These are phyloP conservation scores for Penicillium paxilli DNA, from an alignment of 495 filamentous ascomycete genomes.

Conservation along the genomic window DNA sequence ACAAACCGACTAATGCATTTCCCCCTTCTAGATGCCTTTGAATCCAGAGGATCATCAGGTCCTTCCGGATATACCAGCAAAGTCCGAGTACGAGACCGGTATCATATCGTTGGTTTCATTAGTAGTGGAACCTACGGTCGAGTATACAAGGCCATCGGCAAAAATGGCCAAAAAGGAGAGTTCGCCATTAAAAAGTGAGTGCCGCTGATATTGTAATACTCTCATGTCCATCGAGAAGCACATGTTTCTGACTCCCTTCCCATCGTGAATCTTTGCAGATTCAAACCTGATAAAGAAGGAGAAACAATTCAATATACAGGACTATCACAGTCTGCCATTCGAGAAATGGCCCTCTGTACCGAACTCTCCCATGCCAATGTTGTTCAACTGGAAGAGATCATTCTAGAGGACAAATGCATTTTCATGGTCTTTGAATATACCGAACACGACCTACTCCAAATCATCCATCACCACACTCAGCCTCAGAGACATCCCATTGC, in stretches of 20 bases:
- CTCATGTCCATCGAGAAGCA: too few species aligned
- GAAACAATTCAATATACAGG: conserved; percentile 93
- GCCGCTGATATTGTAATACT: too few species aligned
- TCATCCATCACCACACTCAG: conserved; percentile 96
- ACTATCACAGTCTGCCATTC: conserved; percentile 94
- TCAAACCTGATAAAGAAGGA: conserved; percentile 99
- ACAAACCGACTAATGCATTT: conserved; percentile 10
- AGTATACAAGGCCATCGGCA: conserved; percentile 91
- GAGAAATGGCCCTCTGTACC: conserved; percentile 98
- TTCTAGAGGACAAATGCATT: conserved; percentile 97
- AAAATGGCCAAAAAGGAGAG: conserved; percentile 71
- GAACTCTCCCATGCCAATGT: conserved; percentile 89
- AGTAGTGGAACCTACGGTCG: conserved; percentile 98
- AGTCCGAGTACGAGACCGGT: conserved; percentile 84
- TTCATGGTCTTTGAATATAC: conserved; percentile 99
- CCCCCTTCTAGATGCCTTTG: conserved; percentile 30
- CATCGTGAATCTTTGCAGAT: conserved; percentile 59
- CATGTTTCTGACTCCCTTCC: too few species aligned
- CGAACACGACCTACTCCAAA: conserved; percentile 94
- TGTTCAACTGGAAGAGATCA: conserved; percentile 91
- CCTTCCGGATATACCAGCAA: conserved; percentile 72
- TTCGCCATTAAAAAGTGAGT: conserved; percentile 92
- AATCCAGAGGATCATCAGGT: conserved; percentile 33
- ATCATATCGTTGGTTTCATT: conserved; percentile 97
- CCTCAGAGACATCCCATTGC: conserved; percentile 84